Evolutionary conservation across 2,329 filamentous ascomycete genomes (phyloP).

Genomic region (Ploettnerulaceae sp.): DNA sequence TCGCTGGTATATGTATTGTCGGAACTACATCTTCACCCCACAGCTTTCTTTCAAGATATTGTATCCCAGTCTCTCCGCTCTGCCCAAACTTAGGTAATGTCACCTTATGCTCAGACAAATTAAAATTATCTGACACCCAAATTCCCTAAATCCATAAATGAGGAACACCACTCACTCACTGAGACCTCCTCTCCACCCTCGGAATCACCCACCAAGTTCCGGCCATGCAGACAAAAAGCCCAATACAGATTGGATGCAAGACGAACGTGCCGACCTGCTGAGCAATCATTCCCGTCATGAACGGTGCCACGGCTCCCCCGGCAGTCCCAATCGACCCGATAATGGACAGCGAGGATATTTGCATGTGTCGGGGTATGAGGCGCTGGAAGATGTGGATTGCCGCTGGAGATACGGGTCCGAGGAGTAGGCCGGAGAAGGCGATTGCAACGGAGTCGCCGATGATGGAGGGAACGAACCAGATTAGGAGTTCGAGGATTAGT

Average conservation of each 20-base stretch:
- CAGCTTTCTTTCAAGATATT: too few relatives aligned
- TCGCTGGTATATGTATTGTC: too few relatives aligned
- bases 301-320: constrained; percentile 61
- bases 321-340: constrained; percentile 64
- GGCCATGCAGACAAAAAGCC: constrained; percentile 17
- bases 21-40: too few relatives aligned
- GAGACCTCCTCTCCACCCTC: constrained; percentile 14
- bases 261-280: constrained; percentile 41
- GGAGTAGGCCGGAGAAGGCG: constrained; percentile 63
- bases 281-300: constrained; percentile 42
- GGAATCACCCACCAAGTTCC: constrained; percentile 19
- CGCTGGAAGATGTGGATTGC: constrained; percentile 58
- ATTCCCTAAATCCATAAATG: too few relatives aligned
- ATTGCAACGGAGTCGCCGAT: constrained; percentile 61
- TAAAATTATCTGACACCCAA: too few relatives aligned
- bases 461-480: constrained; percentile 71
- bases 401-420: constrained; percentile 75
- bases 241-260: constrained; percentile 31
- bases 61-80: too few relatives aligned
- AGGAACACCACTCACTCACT: neutral
- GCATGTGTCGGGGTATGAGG: constrained; percentile 51
- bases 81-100: too few relatives aligned
- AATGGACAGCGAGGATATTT: constrained; percentile 57
- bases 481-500: constrained; percentile 62
- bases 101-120: too few relatives aligned